Base-by-base conservation (phyloP, 495 filamentous ascomycete genomes). In the Bacidia rubella region DNA sequence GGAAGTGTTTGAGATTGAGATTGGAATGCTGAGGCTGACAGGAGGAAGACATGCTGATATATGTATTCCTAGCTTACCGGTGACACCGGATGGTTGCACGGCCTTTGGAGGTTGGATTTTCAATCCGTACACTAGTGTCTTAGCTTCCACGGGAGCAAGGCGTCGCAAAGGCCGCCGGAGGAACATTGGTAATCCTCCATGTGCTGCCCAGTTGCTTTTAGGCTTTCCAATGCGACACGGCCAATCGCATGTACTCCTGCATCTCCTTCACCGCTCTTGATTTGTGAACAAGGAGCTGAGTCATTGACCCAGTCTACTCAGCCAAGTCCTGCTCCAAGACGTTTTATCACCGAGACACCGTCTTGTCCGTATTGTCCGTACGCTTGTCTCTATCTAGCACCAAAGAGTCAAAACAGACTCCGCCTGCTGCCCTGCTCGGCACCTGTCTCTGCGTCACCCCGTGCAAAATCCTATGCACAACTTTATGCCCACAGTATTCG, bases 31-130 rank as follows among this genome's bases (percentile, higher is more conserved):
- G n/a, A 38, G 27, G 47, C 47, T 50, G 47, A 50, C 44, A 32
- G 47, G 32, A 19, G 22, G 47, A 38, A 23, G 5, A 38, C 22
- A 23, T 32, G 25, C 25, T 50, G 27, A 17, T 38, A 35, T 50
- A 50, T 50, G 47, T 50, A 35, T 50, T 32, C 11, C 25, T 24
- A 9, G 41, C 41, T 44, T 20, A 44, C 41, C 12, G 41, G 41
- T 22, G 5, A 22, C 41, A 44, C 15, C 29, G 29, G 29, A 35
- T 5, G 7, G 29, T 35, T 5, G 29, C 15, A 35, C 29, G 29
- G 29, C 5, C 5, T 15, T 35, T 35, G 29, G 29, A n/a, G 29
- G 15, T 35, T 35, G 29, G 7, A 7, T 35, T 7, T 5, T 7
- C 5, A 35, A 35, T 35, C 29, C n/a, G n/a, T n/a, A n/a, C n/a